Evolutionary conservation across 176 grass and related monocot genomes (phyloP).

Genomic region (Bromus sterilis): DNA sequence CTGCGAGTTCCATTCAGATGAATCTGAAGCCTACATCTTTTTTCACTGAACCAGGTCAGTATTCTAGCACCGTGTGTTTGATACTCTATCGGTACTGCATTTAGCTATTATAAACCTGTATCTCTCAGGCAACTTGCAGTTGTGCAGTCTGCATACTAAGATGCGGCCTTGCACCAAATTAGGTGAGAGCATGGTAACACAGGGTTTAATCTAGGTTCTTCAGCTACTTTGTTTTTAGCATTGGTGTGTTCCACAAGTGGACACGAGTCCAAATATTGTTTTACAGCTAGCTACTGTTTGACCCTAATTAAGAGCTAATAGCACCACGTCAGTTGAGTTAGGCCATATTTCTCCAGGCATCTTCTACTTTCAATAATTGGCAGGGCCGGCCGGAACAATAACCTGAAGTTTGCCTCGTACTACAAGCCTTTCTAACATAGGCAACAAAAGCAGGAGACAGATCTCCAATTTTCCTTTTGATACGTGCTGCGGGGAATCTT

Average conservation of each 20-base stretch:
- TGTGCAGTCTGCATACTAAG: background rate
- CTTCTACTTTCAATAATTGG: conserved; percentile 34
- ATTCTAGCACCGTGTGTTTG: conserved; percentile 22
- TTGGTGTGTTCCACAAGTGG: conserved; percentile 15
- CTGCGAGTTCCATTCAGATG: conserved; percentile 40
- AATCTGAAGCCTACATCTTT: conserved; percentile 32
- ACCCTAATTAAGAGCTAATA: conserved; percentile 9
- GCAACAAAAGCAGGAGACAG: conserved; percentile 29
- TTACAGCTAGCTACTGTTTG: conserved; percentile 22
- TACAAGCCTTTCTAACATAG: conserved; percentile 39
- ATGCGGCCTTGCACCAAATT: conserved; percentile 6
- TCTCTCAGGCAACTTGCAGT: conserved; percentile 21
- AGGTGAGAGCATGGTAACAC: conserved; percentile 16
- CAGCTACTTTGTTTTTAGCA: conserved; percentile 28
- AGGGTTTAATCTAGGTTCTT: conserved; percentile 27
- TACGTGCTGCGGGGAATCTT: conserved; percentile 27
- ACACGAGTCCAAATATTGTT: conserved; percentile 6
- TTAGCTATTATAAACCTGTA: background rate
- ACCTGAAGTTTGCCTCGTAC: conserved; percentile 38
- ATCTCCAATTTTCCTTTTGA: conserved; percentile 37
- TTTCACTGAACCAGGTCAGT: conserved; percentile 9
- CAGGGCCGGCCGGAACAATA: conserved; percentile 16
- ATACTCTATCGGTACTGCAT: background rate
- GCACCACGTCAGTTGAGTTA: conserved; percentile 30
- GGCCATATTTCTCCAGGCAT: conserved; percentile 34